phyloP scores from a whole-genome alignment of 805 yeast species.

The Ogataea trehalophila region DNA sequence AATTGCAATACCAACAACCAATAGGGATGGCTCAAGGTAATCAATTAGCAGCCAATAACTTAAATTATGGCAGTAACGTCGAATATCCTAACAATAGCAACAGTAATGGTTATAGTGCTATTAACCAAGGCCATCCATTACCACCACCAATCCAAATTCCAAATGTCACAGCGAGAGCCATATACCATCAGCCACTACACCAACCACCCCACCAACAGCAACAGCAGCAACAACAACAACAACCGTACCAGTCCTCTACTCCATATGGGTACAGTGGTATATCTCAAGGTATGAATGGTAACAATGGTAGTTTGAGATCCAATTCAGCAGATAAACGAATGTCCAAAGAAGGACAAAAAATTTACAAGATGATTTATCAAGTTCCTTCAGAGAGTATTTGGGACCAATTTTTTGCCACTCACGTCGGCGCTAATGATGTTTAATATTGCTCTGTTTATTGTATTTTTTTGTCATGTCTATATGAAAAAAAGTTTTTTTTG shows the following conservation, averaged over 20 bases:
- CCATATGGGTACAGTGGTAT: not conserved
- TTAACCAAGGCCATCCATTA: too few relatives aligned
- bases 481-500: too few relatives aligned
- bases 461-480: too few relatives aligned
- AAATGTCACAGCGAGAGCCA: too few relatives aligned
- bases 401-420: conserved; percentile 53
- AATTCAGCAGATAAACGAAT: conserved; percentile 5
- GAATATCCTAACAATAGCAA: too few relatives aligned
- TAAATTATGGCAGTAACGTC: too few relatives aligned
- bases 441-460: not conserved
- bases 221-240: not conserved
- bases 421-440: conserved; percentile 15
- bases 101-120: too few relatives aligned
- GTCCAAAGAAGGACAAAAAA: conserved; percentile 46
- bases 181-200: not conserved
- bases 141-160: too few relatives aligned
- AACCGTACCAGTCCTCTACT: not conserved
- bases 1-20: not conserved
- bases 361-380: conserved; percentile 58
- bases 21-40: not conserved
- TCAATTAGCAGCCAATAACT: too few relatives aligned
- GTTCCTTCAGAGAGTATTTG: conserved; percentile 63
- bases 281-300: not conserved
- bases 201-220: conserved; percentile 1
- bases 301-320: not conserved